Conservation (phyloP, 192 early-diverging fungal genomes). For the Umbelopsis ramanniana region DNA sequence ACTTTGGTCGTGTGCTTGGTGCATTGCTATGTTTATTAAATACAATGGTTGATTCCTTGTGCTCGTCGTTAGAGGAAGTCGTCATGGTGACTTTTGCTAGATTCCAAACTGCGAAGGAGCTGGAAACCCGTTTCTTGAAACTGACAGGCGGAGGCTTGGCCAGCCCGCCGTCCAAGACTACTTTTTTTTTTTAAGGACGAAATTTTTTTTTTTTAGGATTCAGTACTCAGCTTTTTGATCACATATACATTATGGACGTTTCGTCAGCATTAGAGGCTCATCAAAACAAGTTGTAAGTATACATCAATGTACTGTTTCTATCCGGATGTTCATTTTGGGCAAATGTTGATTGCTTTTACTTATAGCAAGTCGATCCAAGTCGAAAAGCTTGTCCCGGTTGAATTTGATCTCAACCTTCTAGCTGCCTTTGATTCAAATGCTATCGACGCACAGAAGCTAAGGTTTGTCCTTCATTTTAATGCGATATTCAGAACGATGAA, state of each 20-base stretch:
- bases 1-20: constrained; percentile 16
- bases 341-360: neutral
- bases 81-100: neutral
- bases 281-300: constrained; percentile 20
- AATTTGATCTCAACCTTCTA: constrained; percentile 88
- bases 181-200: constrained; percentile 2
- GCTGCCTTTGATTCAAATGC: constrained; percentile 83
- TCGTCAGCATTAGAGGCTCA: constrained; percentile 19
- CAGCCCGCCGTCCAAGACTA: constrained; percentile 10
- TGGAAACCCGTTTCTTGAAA: neutral
- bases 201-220: constrained; percentile 19
- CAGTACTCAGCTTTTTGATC: constrained; percentile 11
- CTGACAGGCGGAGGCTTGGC: constrained; percentile 9
- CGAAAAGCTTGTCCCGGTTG: constrained; percentile 80
- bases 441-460: constrained; percentile 65
- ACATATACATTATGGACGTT: constrained; percentile 15
- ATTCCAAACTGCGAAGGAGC: neutral
- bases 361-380: constrained; percentile 76
- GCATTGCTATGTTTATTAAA: constrained; percentile 40
- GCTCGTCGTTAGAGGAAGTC: neutral
- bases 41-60: constrained; percentile 5
- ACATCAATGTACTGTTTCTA: no score
- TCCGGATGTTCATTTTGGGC: neutral
- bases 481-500: constrained; percentile 8
- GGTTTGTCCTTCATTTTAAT: constrained; percentile 38